Evolutionary conservation across 1,284 basidiomycete genomes (phyloP), one percentile per base, ranked within the genome.

Genomic region (Leccinum variabile): DNA sequence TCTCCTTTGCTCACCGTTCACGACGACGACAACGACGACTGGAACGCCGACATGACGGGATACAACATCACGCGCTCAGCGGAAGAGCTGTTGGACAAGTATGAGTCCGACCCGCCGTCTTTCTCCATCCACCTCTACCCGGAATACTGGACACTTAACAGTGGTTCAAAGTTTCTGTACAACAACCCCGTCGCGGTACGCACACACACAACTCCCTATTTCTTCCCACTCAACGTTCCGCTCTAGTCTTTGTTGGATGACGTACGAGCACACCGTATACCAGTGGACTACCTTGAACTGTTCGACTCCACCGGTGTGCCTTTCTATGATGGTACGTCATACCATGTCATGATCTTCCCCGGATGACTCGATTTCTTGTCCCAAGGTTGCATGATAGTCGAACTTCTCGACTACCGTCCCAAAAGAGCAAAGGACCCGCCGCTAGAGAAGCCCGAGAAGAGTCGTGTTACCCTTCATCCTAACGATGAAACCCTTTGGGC

Each of bases 141-240:
- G 44, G 90, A 91, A 68, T 81, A 91, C 73, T 93, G 90, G 91
- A 84, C 85, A 6, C 78, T 92, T 56, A 92, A 92, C 72, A 85
- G 83, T 64, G 88, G 88, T 32, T 82, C 84, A 65, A 91, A 91
- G 79, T 91, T 90, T 71, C 77, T 89, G 59, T 92, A 92, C 74
- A 89, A 89, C 69, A 86, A 88, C 71, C 89, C 84, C 63, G 83
- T 89, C 61, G 88, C 90, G 64, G 90, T 92, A 61, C 62, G 80
- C 69, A 28, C 25, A 28, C 28, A 59, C 64, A 46, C 16, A 28
- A 11, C 30, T 30, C 11, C 54, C 33, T 52, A 39, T 32, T 56
- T 60, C 57, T 53, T 58, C 28, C 30, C 55, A 56, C 65, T 53
- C 57, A 63, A 52, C 44, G 28, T 56, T 56, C 58, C 35, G 62